Conservation (phyloP, 495 filamentous ascomycete species). For the Penicillium cinerascens region DNA sequence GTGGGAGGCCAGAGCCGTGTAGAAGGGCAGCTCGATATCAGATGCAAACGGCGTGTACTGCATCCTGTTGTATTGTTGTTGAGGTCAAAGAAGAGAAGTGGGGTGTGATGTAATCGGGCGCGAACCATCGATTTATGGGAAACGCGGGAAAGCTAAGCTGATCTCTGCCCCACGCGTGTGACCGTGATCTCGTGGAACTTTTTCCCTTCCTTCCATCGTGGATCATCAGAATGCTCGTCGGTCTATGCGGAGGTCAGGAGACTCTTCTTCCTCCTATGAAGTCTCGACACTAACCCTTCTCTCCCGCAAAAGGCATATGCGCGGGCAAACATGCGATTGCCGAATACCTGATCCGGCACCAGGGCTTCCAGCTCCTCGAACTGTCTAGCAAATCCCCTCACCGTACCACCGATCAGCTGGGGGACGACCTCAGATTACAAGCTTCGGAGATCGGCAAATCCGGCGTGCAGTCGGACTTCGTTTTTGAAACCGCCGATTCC, state of each 20-base stretch:
- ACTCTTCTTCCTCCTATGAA: conserved; percentile 4
- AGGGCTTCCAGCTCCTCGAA: conserved; percentile 61
- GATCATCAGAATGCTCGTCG: conserved; percentile 71
- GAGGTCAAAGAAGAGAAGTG: not conserved
- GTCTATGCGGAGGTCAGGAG: conserved; percentile 78
- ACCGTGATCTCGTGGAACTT: conserved; percentile 1
- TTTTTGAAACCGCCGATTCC: conserved; percentile 56
- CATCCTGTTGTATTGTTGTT: conserved; percentile 24
- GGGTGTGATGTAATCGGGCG: conserved; percentile 14
- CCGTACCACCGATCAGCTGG: conserved; percentile 23
- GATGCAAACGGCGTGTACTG: conserved; percentile 83
- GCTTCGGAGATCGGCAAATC: conserved; percentile 21
- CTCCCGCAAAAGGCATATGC: conserved; percentile 72
- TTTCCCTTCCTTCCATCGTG: not conserved
- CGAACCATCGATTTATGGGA: not conserved
- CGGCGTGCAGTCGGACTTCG: conserved; percentile 19
- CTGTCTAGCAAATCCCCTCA: conserved; percentile 20
- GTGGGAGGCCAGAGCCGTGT: conserved; percentile 76
- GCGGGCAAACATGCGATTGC: conserved; percentile 86
- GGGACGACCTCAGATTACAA: conserved; percentile 31
- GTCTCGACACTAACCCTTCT: conserved; percentile 12
- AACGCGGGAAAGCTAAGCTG: not conserved
- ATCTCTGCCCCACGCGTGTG: conserved; percentile 5
- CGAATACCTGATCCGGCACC: conserved; percentile 70
- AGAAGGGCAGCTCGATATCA: conserved; percentile 93